Conservation (phyloP, 805 yeast genomes). For the Saccharomycopsis fermentans region DNA sequence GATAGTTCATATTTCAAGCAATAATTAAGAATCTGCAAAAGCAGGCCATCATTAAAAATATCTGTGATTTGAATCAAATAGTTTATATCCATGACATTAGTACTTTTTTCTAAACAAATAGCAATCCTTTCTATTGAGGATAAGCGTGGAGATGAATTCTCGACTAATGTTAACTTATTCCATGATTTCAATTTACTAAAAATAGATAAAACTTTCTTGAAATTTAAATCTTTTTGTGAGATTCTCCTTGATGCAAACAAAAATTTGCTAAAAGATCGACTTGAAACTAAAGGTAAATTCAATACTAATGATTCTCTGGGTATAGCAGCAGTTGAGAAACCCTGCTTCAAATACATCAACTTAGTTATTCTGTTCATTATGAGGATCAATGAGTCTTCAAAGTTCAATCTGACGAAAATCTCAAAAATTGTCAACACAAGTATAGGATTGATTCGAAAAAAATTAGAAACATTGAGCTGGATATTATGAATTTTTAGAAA, state of each 20-base stretch:
- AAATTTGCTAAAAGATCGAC: background rate
- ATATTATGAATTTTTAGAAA: background rate
- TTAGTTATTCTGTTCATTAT: background rate
- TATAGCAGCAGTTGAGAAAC: background rate
- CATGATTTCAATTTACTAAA: background rate
- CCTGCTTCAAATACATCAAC: background rate
- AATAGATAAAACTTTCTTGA: background rate
- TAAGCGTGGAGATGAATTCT: too few relatives aligned
- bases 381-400: background rate
- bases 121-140: background rate
- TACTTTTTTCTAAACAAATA: background rate
- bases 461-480: background rate
- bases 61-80: background rate
- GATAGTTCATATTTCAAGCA: background rate
- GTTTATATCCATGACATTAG: background rate
- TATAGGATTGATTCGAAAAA: background rate
- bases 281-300: background rate
- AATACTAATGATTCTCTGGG: background rate
- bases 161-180: background rate
- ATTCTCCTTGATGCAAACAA: background rate
- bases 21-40: background rate
- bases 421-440: background rate
- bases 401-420: background rate
- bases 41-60: background rate
- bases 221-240: background rate